phyloP scores from a whole-genome alignment of 257 asterid genomes.

The Gentiana macrophylla region DNA sequence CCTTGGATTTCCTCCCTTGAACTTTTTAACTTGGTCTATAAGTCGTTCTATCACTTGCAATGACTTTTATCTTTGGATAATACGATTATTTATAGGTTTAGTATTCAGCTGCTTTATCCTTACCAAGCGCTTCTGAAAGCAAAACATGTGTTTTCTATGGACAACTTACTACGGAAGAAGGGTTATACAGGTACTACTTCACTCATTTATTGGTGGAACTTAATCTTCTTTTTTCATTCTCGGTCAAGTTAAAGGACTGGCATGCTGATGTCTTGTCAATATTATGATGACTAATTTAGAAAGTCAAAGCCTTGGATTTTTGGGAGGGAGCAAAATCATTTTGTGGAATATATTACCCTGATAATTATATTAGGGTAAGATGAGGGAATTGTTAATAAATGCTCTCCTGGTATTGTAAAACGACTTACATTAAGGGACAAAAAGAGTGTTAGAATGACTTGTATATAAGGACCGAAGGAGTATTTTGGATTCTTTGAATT shows the following conservation, averaged over 20 bases:
- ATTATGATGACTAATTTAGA: no score
- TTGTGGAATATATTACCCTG: no score
- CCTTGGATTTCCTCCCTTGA: neutral
- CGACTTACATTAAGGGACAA: no score
- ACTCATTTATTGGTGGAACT: neutral
- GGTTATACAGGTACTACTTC: conserved; percentile 52
- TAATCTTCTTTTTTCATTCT: neutral
- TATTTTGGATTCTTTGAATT: no score
- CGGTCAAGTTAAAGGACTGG: neutral
- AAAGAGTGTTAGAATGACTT: no score
- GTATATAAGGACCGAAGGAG: no score
- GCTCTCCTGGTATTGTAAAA: no score
- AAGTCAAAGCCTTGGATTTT: no score
- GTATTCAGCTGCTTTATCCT: conserved; percentile 53
- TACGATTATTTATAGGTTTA: conserved; percentile 32
- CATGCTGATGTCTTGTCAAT: neutral
- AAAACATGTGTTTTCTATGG: conserved; percentile 75
- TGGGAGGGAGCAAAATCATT: no score
- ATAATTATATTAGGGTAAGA: no score
- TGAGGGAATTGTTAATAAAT: no score
- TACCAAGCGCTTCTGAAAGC: conserved; percentile 83
- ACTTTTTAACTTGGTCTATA: neutral
- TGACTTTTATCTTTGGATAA: conserved; percentile 7
- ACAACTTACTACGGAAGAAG: conserved; percentile 82
- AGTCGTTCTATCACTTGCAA: neutral